Percentiles rank a stretch among this genome's conserved stretches.
Conservation (phyloP, 108 stramenopile species). For the Pseudonitzschia pungens region DNA sequence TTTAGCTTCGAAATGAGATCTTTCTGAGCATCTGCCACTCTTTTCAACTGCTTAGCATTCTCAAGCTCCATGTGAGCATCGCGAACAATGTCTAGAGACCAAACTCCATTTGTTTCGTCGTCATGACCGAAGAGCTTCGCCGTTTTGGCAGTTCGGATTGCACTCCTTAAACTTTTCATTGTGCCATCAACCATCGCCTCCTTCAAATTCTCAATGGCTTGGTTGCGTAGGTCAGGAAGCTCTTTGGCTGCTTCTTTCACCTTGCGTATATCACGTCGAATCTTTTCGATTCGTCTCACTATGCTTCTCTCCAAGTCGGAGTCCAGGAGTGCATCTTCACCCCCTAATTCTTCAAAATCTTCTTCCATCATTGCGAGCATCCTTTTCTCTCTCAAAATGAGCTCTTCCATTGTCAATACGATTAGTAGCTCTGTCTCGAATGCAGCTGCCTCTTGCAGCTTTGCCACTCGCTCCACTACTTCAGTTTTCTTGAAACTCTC, state of each 20-base stretch:
- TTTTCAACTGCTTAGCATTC: conserved; percentile 72
- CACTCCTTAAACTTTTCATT: conserved; percentile 73
- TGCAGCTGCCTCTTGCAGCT: conserved; percentile 77
- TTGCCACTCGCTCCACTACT: conserved; percentile 64
- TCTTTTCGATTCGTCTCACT: conserved; percentile 48
- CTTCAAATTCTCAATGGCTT: conserved; percentile 60
- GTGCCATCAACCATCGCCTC: conserved; percentile 90
- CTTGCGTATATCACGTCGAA: conserved; percentile 61
- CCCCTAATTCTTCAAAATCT: conserved; percentile 56
- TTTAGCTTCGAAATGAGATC: conserved; percentile 81
- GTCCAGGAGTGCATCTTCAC: conserved; percentile 50
- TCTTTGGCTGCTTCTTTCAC: conserved; percentile 39
- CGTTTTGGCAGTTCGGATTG: conserved; percentile 72
- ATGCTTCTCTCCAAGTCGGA: conserved; percentile 48
- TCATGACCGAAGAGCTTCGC: conserved; percentile 72
- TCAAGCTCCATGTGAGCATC: conserved; percentile 84
- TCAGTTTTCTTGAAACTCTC: conserved; percentile 80
- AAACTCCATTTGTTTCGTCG: conserved; percentile 71
- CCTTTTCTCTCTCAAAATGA: conserved; percentile 58
- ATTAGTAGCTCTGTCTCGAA: conserved; percentile 68
- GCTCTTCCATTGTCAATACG: conserved; percentile 73
- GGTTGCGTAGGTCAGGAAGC: conserved; percentile 48
- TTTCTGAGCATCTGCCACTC: conserved; percentile 82
- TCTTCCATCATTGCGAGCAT: conserved; percentile 59
- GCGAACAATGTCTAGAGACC: conserved; percentile 74